A percentile compares a stretch with the other conserved stretches of the same genome.
Conservation (phyloP, 208 protist species). For the Endotrypanum monterogeii region DNA sequence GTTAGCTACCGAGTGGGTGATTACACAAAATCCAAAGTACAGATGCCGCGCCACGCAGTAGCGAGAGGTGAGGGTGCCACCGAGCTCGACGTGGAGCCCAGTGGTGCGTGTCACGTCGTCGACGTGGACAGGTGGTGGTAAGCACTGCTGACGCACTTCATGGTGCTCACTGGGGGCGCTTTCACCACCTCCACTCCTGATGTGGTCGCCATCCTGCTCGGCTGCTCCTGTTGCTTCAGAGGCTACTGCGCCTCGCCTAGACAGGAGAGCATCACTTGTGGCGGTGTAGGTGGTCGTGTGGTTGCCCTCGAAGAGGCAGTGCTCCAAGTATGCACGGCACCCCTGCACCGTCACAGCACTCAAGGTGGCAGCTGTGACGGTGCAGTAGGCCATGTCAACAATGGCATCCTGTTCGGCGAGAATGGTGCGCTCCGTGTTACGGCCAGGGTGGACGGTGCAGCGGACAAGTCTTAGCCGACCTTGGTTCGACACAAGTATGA, state of each 20-base stretch:
- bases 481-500: slow-evolving; percentile 74
- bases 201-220: not conserved
- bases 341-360: slow-evolving; percentile 69
- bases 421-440: slow-evolving; percentile 56
- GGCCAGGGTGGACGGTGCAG: slow-evolving; percentile 34
- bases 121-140: slow-evolving; percentile 15
- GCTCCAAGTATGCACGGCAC: slow-evolving; percentile 54
- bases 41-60: slow-evolving; percentile 52
- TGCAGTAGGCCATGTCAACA: slow-evolving; percentile 56
- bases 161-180: not conserved
- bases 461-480: slow-evolving; percentile 42
- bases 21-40: slow-evolving; percentile 79
- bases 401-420: slow-evolving; percentile 73
- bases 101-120: slow-evolving; percentile 40
- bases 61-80: slow-evolving; percentile 60
- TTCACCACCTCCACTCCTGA: not conserved
- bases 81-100: slow-evolving; percentile 73
- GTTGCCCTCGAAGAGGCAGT: slow-evolving; percentile 40
- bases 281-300: not conserved
- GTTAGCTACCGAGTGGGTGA: slow-evolving; percentile 73
- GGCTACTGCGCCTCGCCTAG: too few relatives aligned
- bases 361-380: slow-evolving; percentile 45
- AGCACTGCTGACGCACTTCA: not conserved
- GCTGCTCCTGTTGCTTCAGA: not conserved
- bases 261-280: not conserved